Conservation (phyloP, 169 alveolate genomes). For the Cryptosporidium sp. region DNA sequence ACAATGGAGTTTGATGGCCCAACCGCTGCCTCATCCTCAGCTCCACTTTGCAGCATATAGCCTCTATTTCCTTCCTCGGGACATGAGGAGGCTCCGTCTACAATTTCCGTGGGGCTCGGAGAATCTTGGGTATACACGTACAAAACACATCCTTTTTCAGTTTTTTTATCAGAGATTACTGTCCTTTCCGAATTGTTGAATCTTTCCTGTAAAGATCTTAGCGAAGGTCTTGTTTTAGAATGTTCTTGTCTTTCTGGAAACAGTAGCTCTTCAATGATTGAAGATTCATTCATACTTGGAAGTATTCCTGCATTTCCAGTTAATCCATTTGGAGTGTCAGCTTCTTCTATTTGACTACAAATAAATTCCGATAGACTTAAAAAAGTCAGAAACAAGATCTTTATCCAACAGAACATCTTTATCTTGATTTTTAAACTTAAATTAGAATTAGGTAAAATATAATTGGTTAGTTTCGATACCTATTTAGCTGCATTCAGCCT, state of each 20-base stretch:
- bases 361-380: not conserved
- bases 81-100: conserved; percentile 35
- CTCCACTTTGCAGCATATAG: conserved; percentile 31
- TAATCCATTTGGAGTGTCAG: not conserved
- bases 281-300: conserved; percentile 4
- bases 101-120: conserved; percentile 39
- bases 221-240: not conserved
- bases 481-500: conserved; percentile 2
- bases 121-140: conserved; percentile 34
- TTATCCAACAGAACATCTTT: not conserved
- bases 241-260: not conserved
- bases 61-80: conserved; percentile 67
- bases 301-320: not conserved
- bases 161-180: not conserved
- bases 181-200: not conserved
- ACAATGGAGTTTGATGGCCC: conserved; percentile 59
- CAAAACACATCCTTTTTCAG: conserved; percentile 15
- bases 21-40: not conserved
- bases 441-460: no score
- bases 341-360: not conserved
- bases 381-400: not conserved
- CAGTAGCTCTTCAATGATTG: conserved; percentile 6
- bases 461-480: not conserved
- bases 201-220: conserved; percentile 19
- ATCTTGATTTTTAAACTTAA: no score